Evolutionary conservation across 495 filamentous ascomycete species (phyloP).

Genomic region (Penicillium coprophilum): DNA sequence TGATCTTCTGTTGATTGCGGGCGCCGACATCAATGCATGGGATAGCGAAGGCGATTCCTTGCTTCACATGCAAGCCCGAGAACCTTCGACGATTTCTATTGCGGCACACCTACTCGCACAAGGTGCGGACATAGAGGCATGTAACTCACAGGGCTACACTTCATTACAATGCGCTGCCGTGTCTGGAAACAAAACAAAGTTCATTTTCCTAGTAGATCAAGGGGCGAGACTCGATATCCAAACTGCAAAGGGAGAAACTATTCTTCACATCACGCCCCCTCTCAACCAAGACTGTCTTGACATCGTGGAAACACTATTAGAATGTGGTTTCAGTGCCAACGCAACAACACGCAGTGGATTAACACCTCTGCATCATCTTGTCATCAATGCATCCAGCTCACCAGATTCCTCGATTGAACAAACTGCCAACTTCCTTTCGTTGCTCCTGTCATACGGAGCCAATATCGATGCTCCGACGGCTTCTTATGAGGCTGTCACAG

Average conservation of each 20-base stretch:
- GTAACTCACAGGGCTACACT: slow-evolving; percentile 32
- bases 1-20: slow-evolving; percentile 32
- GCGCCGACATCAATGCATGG: slow-evolving; percentile 38
- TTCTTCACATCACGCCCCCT: slow-evolving; percentile 34
- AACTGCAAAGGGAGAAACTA: slow-evolving; percentile 30
- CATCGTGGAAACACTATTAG: slow-evolving; percentile 28
- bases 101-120: slow-evolving; percentile 24
- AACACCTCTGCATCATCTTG: slow-evolving; percentile 33
- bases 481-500: slow-evolving; percentile 22
- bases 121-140: slow-evolving; percentile 38
- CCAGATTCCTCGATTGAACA: slow-evolving; percentile 21
- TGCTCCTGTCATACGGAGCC: slow-evolving; percentile 28
- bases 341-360: slow-evolving; percentile 26
- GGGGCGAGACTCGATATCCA: slow-evolving; percentile 32
- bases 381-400: slow-evolving; percentile 20
- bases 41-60: slow-evolving; percentile 29
- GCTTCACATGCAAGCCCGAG: slow-evolving; percentile 31
- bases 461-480: slow-evolving; percentile 23
- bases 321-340: slow-evolving; percentile 15
- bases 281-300: slow-evolving; percentile 26
- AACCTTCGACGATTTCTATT: slow-evolving; percentile 11
- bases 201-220: slow-evolving; percentile 25
- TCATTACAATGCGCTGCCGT: slow-evolving; percentile 37
- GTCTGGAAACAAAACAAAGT: slow-evolving; percentile 30
- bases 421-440: slow-evolving; percentile 24